phyloP scores from a whole-genome alignment of 768 basidiomycete genomes.

The Lentinus tigrinus region DNA sequence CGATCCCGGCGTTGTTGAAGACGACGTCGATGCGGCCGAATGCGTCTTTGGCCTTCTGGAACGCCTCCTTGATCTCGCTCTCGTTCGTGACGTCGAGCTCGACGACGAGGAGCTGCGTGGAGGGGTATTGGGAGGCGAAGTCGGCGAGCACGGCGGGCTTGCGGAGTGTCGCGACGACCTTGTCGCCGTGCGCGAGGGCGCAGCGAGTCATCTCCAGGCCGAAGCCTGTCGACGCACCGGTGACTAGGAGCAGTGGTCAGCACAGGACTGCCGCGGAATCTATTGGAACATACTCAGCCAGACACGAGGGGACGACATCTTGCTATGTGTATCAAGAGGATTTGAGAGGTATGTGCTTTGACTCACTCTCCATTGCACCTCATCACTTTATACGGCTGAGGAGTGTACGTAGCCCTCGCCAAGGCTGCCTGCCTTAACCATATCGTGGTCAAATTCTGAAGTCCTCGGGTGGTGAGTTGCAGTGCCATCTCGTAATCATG shows the following conservation, averaged over 20 bases:
- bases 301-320: too few relatives aligned
- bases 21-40: slow-evolving; percentile 48
- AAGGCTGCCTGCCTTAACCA: too few relatives aligned
- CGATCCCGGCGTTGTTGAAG: slow-evolving; percentile 42
- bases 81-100: slow-evolving; percentile 38
- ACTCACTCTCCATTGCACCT: too few relatives aligned
- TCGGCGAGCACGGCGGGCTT: slow-evolving; percentile 35
- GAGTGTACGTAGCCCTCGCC: too few relatives aligned
- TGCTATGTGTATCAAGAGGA: too few relatives aligned
- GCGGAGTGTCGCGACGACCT: slow-evolving; percentile 42
- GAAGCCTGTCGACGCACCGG: slow-evolving; percentile 40
- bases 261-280: too few relatives aligned
- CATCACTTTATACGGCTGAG: too few relatives aligned
- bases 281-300: too few relatives aligned
- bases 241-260: slow-evolving; percentile 28
- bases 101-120: slow-evolving; percentile 35
- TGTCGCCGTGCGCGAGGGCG: slow-evolving; percentile 38
- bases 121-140: slow-evolving; percentile 27
- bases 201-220: slow-evolving; percentile 36
- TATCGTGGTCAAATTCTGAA: too few relatives aligned
- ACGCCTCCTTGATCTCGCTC: slow-evolving; percentile 34
- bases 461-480: too few relatives aligned
- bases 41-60: slow-evolving; percentile 30
- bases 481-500: too few relatives aligned
- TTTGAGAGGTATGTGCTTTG: too few relatives aligned